A percentile compares a stretch with the other conserved stretches of the same genome.
Evolutionary conservation across 495 filamentous ascomycete genomes (phyloP).

Genomic region (Platismatia glauca): DNA sequence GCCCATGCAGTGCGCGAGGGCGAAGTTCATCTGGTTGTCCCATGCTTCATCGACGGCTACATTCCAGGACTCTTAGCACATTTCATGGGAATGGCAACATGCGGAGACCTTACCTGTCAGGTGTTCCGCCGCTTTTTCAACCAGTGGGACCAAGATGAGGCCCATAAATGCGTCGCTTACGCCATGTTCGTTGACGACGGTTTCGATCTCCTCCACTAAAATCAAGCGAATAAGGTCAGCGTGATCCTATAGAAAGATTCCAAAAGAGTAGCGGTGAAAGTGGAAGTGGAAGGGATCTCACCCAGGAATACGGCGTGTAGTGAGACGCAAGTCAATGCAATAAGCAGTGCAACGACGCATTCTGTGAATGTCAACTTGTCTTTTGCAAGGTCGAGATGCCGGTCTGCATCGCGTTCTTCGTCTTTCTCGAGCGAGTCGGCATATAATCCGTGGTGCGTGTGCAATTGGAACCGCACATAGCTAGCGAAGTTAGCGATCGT

Average conservation of each 20-base stretch:
- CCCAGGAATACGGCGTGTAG: slow-evolving; percentile 68
- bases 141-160: slow-evolving; percentile 63
- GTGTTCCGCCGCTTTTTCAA: slow-evolving; percentile 89
- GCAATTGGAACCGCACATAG: slow-evolving; percentile 74
- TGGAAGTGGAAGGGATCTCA: neutral
- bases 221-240: neutral
- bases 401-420: slow-evolving; percentile 61
- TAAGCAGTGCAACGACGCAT: slow-evolving; percentile 53
- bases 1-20: slow-evolving; percentile 80
- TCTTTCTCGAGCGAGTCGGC: slow-evolving; percentile 60
- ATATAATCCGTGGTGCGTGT: slow-evolving; percentile 75
- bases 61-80: neutral
- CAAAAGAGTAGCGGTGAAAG: neutral
- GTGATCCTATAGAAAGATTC: neutral
- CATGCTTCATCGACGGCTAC: slow-evolving; percentile 79
- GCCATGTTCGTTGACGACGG: slow-evolving; percentile 52
- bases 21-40: slow-evolving; percentile 83
- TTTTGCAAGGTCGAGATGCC: slow-evolving; percentile 51
- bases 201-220: slow-evolving; percentile 63
- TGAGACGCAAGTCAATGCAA: slow-evolving; percentile 65
- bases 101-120: slow-evolving; percentile 39
- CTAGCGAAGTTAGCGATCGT: slow-evolving; percentile 31
- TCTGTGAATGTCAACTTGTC: slow-evolving; percentile 74
- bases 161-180: slow-evolving; percentile 76
- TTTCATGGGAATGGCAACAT: neutral